phyloP scores from a whole-genome alignment of 2,329 filamentous ascomycete genomes.

The Fusarium praegraminearum region DNA sequence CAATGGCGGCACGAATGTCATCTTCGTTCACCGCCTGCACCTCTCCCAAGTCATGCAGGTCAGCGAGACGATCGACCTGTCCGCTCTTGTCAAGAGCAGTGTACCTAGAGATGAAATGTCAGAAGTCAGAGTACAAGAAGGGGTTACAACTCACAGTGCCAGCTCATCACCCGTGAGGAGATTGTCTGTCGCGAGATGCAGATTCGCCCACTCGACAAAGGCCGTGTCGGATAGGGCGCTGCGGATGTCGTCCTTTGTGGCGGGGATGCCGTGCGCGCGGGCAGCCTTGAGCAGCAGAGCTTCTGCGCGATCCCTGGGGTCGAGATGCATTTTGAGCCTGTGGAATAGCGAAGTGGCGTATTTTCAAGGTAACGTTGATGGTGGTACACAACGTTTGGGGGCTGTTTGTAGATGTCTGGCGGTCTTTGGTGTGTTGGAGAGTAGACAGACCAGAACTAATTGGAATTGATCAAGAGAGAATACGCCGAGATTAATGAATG shows the following conservation, averaged over 20 bases:
- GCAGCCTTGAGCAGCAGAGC: constrained; percentile 51
- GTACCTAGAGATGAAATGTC: constrained; percentile 57
- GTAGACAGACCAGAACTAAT: neutral
- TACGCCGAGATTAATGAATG: neutral
- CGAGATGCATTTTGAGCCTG: constrained; percentile 48
- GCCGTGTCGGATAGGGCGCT: constrained; percentile 53
- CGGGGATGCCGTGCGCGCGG: constrained; percentile 50
- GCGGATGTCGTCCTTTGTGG: constrained; percentile 54
- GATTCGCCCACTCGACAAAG: constrained; percentile 62
- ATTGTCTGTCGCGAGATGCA: constrained; percentile 63
- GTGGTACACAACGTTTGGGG: constrained; percentile 39
- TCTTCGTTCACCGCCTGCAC: constrained; percentile 67
- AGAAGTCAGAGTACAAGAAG: constrained; percentile 18
- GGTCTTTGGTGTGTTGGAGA: constrained; percentile 1
- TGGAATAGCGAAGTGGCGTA: constrained; percentile 53
- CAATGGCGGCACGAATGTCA: constrained; percentile 71
- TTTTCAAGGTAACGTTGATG: constrained; percentile 35
- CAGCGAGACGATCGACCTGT: constrained; percentile 60
- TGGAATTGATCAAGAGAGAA: neutral
- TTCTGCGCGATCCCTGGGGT: constrained; percentile 49
- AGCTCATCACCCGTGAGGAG: constrained; percentile 67
- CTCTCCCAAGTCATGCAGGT: constrained; percentile 59
- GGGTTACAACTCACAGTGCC: constrained; percentile 57
- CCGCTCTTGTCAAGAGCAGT: constrained; percentile 62
- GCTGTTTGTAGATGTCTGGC: neutral